These are phyloP conservation scores for Rhododendron henanense DNA, from an alignment of 148 eudicot genomes.

Conservation along the genomic window DNA sequence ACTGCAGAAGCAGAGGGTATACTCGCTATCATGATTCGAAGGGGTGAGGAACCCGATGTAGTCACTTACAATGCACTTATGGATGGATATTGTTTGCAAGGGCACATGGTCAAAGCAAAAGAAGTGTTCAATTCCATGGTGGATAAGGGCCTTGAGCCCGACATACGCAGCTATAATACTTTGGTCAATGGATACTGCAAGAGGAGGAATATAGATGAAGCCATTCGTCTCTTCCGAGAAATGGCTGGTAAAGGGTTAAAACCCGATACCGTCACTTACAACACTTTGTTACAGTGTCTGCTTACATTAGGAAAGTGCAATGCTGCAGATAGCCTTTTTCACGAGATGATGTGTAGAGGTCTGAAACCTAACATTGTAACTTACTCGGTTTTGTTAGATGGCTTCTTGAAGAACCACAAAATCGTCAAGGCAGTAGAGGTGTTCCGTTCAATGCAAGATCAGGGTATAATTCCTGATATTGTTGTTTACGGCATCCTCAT, in stretches of 20 bases:
- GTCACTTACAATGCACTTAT: too few relatives aligned
- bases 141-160: too few relatives aligned
- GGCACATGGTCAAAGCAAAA: too few relatives aligned
- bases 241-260: slow-evolving; percentile 8
- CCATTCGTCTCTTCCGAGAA: neutral
- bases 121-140: too few relatives aligned
- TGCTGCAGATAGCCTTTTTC: neutral
- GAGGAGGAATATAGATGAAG: neutral
- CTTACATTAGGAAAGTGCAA: neutral
- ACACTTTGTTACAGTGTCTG: neutral
- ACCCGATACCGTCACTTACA: neutral
- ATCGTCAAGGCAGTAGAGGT: neutral
- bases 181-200: slow-evolving; percentile 13
- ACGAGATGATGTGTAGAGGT: neutral
- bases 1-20: too few relatives aligned
- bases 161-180: too few relatives aligned
- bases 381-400: too few relatives aligned
- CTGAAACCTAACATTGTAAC: neutral
- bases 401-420: too few relatives aligned
- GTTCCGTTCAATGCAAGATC: neutral
- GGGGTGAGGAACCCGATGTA: too few relatives aligned
- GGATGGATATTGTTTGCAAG: too few relatives aligned
- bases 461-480: neutral
- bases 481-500: too few relatives aligned
- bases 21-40: too few relatives aligned